These are phyloP conservation scores for Chytriomyces sp. DNA, from an alignment of 192 early-diverging fungal genomes.

Conservation along the genomic window DNA sequence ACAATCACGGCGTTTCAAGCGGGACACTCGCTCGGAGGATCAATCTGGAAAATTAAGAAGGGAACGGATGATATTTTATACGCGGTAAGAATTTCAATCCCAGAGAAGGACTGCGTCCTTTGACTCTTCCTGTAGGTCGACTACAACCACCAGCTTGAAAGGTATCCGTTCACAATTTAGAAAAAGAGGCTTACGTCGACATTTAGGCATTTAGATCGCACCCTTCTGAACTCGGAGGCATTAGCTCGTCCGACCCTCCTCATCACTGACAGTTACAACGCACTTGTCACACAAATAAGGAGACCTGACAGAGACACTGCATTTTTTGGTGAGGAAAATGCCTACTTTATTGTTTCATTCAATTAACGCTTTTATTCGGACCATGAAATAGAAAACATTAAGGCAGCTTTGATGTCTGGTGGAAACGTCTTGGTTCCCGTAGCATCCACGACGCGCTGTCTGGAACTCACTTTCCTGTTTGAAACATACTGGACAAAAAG, in stretches of 20 bases:
- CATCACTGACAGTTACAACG: slow-evolving; percentile 90
- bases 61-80: slow-evolving; percentile 93
- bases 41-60: slow-evolving; percentile 95
- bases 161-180: slow-evolving; percentile 42
- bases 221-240: slow-evolving; percentile 64
- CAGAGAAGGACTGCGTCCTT: neutral
- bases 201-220: slow-evolving; percentile 75
- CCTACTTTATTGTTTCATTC: neutral
- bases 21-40: slow-evolving; percentile 94
- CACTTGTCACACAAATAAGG: slow-evolving; percentile 62
- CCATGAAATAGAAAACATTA: slow-evolving; percentile 58
- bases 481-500: slow-evolving; percentile 80
- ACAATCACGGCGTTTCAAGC: slow-evolving; percentile 88
- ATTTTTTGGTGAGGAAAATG: slow-evolving; percentile 66
- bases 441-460: slow-evolving; percentile 82
- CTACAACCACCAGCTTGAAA: slow-evolving; percentile 91
- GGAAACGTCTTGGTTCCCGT: slow-evolving; percentile 89
- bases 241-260: slow-evolving; percentile 83
- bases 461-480: slow-evolving; percentile 87
- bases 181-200: slow-evolving; percentile 11
- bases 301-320: slow-evolving; percentile 65
- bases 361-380: neutral
- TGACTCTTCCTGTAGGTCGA: slow-evolving; percentile 48
- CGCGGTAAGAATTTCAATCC: slow-evolving; percentile 57
- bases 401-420: slow-evolving; percentile 57